These are phyloP conservation scores for Microsporum audouinii DNA, from an alignment of 2,329 filamentous ascomycete species.

Conservation along the genomic window DNA sequence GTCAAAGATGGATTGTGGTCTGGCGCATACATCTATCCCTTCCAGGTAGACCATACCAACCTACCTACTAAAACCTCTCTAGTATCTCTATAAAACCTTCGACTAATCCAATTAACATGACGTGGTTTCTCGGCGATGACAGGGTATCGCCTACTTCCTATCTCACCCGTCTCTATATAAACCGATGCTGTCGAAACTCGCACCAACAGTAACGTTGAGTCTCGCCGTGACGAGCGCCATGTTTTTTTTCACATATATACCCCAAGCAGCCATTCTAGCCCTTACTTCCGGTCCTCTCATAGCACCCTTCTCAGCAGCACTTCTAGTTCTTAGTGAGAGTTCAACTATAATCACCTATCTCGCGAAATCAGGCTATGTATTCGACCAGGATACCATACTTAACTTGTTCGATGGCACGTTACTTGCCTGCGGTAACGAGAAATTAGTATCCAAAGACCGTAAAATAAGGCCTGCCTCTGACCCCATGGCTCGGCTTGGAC, in stretches of 20 bases:
- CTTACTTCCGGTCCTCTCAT: conserved; percentile 67
- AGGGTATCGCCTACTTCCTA: conserved; percentile 52
- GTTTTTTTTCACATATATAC: conserved; percentile 79
- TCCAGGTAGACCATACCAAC: conserved; percentile 44
- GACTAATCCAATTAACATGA: too few species aligned
- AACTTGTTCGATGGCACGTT: conserved; percentile 78
- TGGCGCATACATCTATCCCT: conserved; percentile 72
- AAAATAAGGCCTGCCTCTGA: conserved; percentile 50
- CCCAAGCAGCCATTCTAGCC: conserved; percentile 70
- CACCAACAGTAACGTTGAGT: conserved; percentile 57
- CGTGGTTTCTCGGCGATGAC: neutral
- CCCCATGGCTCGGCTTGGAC: conserved; percentile 46
- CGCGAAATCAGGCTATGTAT: conserved; percentile 49
- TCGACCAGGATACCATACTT: conserved; percentile 70
- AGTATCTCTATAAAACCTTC: too few species aligned
- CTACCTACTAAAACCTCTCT: neutral
- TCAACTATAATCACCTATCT: conserved; percentile 41
- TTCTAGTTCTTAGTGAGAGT: conserved; percentile 51
- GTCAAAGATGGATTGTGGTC: conserved; percentile 61
- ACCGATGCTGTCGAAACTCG: conserved; percentile 46
- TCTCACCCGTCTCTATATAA: conserved; percentile 48
- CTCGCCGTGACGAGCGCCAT: conserved; percentile 62
- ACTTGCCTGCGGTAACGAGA: conserved; percentile 42
- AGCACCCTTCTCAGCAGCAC: conserved; percentile 48
- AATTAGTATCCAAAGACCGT: conserved; percentile 62